Evolutionary conservation across 2,329 filamentous ascomycete species (phyloP), one percentile per base, ranked within the genome.

Genomic region (Phialocephala sp.): DNA sequence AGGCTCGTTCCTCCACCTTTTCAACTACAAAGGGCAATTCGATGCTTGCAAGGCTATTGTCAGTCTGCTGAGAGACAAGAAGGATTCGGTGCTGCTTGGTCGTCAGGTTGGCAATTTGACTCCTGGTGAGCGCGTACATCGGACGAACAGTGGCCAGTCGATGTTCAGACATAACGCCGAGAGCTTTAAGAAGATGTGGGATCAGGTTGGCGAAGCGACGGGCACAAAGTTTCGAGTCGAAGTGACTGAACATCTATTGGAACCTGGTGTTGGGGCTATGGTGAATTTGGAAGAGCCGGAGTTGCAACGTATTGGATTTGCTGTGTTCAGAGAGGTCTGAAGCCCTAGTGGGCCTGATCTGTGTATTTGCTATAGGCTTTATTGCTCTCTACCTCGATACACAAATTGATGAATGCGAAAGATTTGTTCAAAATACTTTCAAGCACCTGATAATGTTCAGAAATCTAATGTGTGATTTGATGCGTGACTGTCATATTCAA

Each of bases 1-100:
- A 1, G 75, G 75, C 0, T 78, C 78, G 0, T 80, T 83, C 71
- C 77, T 83, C 52, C 81, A 83, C 60, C 72, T 82, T 8, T 83
- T 81, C 67, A 73, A 75, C 37, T 79, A 75, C 70, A 75, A 79
- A 0, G 71, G 73, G 4, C 80, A 82, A 27, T 20, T 65, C 14
- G 60, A 57, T n/a, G 54, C 50, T 35, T 65, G 63, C 55, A 57
- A 57, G 14, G 36, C 20, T 20, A 57, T 57, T 20, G 55, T 39
- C 32, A 57, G 15, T 1, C 36, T 57, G 4, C 24, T 57, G 55
- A 57, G 55, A 20, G 32, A 57, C 4, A 57, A 24, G 35, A 22
- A 39, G 18, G 55, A 39, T 39, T 37, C 32, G 32, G 32, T 57
- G 9, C n/a, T 57, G 8, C 5, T 57, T 8, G 68, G 66, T 24